Evolutionary conservation across 2,329 filamentous ascomycete genomes (phyloP), one percentile per base, ranked within the genome.

Genomic region (Cladobotryum protrusum): DNA sequence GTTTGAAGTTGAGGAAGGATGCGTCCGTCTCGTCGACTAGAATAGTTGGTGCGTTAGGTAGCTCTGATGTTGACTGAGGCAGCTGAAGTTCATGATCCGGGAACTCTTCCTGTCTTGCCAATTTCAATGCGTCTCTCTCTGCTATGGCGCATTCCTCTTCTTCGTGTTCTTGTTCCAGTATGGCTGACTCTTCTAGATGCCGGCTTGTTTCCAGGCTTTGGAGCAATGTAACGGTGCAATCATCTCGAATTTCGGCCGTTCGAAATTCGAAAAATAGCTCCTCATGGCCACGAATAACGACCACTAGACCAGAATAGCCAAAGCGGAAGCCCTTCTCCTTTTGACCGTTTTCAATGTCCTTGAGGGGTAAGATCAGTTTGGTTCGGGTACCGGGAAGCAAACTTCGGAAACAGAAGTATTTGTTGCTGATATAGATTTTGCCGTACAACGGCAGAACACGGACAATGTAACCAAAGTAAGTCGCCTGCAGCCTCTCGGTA

Each of bases 251-350:
- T 33, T 90, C 90, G 1, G 79, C 74, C 43, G 84, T 79, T 47
- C 81, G 79, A 62, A 97, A 97, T 65, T 99, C 92, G 61, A 99
- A 97, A 67, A 97, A 97, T 1, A 99, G 72, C 67, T 97, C 93
- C 65, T 97, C 93, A 54, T 96, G 89, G 0, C 91, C 93, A 47
- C 87, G 84, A 56, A 99, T 95, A 4, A 95, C 87, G n/a, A 97
- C 75, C 0, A 96, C 89, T 37, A 99, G 77, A 5, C 91, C 93
- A 17, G 89, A 86, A 59, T 95, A 96, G 6, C 90, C 89, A 60
- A 95, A 87, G 1, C 91, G 82, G 63, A 96, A 97, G 0, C 93
- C 92, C 61, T 93, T 95, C 67, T 96, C 91, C 68, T 96, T 96
- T 60, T 92, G 85, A 6, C 90, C 89, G 54, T 90, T 97, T 66